Evolutionary conservation across 306 rosid genomes (phyloP).

Genomic region (Cicer cuneatum): DNA sequence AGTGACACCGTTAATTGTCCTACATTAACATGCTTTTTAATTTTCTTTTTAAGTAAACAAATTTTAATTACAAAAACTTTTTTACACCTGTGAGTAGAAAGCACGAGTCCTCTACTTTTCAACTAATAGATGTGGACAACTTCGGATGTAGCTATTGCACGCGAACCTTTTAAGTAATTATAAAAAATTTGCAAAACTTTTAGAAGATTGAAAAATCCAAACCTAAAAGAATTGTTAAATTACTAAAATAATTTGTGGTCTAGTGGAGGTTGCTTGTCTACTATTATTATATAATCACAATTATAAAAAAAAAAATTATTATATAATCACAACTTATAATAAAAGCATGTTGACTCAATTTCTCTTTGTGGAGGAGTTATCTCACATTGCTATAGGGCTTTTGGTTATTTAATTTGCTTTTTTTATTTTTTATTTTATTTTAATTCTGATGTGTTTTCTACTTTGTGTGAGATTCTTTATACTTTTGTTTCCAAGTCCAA

Average conservation of each 20-base stretch:
- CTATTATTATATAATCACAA: constrained; percentile 34
- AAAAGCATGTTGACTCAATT: constrained; percentile 47
- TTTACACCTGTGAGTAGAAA: constrained; percentile 48
- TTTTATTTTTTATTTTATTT: constrained; percentile 19
- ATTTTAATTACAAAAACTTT: constrained; percentile 42
- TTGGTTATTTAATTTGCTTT: background rate
- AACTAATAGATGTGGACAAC: constrained; percentile 47
- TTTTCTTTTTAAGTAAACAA: constrained; percentile 31
- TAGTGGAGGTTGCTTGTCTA: constrained; percentile 51
- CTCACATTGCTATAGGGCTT: constrained; percentile 40
- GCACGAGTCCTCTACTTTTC: constrained; percentile 50
- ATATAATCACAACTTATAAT: constrained; percentile 32
- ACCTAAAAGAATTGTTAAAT: constrained; percentile 43
- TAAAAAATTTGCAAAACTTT: constrained; percentile 37
- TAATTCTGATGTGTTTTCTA: constrained; percentile 39
- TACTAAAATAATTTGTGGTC: constrained; percentile 46
- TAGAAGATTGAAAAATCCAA: constrained; percentile 47
- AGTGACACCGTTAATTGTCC: constrained; percentile 39
- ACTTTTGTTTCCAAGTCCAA: constrained; percentile 47
- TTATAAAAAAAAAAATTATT: constrained; percentile 21
- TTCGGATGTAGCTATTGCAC: constrained; percentile 53
- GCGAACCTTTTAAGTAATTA: constrained; percentile 48
- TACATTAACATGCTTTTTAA: constrained; percentile 43
- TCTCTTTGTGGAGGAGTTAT: constrained; percentile 48
- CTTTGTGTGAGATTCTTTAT: constrained; percentile 48